phyloP scores from a whole-genome alignment of 2,329 filamentous ascomycete species.

The Botrytis paeoniae region DNA sequence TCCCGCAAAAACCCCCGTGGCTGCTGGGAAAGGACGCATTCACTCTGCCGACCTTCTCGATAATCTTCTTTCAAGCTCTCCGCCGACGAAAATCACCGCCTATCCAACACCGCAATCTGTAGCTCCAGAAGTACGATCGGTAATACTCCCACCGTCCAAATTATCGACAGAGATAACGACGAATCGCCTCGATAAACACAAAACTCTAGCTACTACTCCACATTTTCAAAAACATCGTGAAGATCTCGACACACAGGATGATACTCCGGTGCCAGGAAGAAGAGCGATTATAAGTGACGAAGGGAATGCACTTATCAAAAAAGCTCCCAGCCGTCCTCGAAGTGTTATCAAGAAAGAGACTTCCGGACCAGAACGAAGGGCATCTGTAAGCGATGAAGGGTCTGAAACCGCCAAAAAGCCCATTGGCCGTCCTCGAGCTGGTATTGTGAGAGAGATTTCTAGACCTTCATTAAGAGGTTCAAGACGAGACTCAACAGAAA shows the following conservation, averaged over 20 bases:
- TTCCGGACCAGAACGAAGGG: background rate
- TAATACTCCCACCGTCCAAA: background rate
- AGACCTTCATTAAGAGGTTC: slow-evolving; percentile 20
- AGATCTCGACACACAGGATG: background rate
- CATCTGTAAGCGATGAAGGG: slow-evolving; percentile 15
- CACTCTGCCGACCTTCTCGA: slow-evolving; percentile 17
- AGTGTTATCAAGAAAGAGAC: background rate
- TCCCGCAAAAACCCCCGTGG: background rate
- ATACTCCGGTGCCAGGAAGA: background rate
- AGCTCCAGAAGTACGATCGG: slow-evolving; percentile 1
- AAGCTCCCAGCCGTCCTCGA: background rate
- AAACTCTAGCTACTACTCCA: background rate
- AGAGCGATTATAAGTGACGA: background rate
- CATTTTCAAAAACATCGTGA: background rate
- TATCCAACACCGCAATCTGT: slow-evolving; percentile 1
- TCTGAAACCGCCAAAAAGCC: background rate
- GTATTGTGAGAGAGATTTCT: slow-evolving; percentile 3
- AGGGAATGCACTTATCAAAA: background rate
- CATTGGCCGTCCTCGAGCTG: background rate
- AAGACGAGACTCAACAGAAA: background rate
- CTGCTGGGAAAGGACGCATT: background rate
- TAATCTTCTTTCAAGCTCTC: slow-evolving; percentile 24
- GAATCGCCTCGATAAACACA: background rate
- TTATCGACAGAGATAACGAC: background rate
- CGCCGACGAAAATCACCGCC: background rate